Evolutionary conservation across 108 stramenopile species (phyloP).

Genomic region (Nitzschia sp.): DNA sequence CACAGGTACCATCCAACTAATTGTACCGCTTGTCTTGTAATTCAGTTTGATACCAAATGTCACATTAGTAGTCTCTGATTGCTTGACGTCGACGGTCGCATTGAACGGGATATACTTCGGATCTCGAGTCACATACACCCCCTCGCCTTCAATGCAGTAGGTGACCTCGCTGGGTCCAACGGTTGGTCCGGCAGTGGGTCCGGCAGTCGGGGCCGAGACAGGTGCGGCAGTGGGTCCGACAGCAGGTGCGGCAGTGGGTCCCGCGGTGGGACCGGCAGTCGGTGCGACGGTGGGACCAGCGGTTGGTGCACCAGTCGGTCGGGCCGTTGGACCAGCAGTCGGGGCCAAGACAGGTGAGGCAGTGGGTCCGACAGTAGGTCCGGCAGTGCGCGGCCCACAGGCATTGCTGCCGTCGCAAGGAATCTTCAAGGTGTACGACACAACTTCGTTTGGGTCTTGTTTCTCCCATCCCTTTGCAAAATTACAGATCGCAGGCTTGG

Average conservation of each 20-base stretch:
- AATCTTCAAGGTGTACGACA: slow-evolving; percentile 1
- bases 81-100: not conserved
- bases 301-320: slow-evolving; percentile 15
- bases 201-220: slow-evolving; percentile 1
- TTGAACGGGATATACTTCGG: not conserved
- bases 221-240: slow-evolving; percentile 2
- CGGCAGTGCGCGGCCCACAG: not conserved
- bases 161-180: slow-evolving; percentile 9
- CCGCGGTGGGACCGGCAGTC: not conserved
- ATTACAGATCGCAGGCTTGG: not conserved
- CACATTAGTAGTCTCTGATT: not conserved
- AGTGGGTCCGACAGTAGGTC: not conserved
- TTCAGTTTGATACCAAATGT: not conserved
- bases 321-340: slow-evolving; percentile 3
- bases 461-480: not conserved
- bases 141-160: slow-evolving; percentile 5
- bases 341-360: not conserved
- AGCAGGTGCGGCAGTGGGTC: slow-evolving; percentile 6
- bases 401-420: slow-evolving; percentile 12
- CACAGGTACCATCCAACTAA: slow-evolving; percentile 7
- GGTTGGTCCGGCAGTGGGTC: slow-evolving; percentile 17
- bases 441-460: not conserved
- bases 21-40: not conserved
- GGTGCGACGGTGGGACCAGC: slow-evolving; percentile 8
- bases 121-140: not conserved